Base-by-base conservation (phyloP, 345 rosid species). In the Limnanthes douglasii region DNA sequence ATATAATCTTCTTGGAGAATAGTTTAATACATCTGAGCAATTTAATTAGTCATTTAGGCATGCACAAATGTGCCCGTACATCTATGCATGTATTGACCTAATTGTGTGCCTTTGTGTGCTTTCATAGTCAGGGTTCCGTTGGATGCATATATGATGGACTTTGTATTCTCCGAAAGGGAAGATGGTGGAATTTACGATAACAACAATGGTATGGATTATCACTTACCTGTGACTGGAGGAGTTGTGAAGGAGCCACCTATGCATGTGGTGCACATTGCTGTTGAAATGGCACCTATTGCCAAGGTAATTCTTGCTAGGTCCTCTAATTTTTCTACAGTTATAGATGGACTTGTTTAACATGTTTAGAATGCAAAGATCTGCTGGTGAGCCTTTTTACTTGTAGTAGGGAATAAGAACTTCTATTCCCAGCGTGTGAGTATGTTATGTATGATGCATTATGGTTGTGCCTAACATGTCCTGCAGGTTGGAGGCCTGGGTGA, bases 401-500 rank as follows among this genome's bases (percentile, higher is more conserved):
- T n/a, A n/a, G n/a, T n/a, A n/a, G n/a, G n/a, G n/a, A n/a, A n/a
- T n/a, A n/a, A n/a, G n/a, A n/a, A n/a, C n/a, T n/a, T n/a, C n/a
- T n/a, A n/a, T n/a, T n/a, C n/a, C n/a, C n/a, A n/a, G n/a, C n/a
- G n/a, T n/a, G n/a, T n/a, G n/a, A n/a, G n/a, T n/a, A n/a, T n/a
- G n/a, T n/a, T n/a, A n/a, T n/a, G n/a, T n/a, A n/a, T n/a, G n/a
- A n/a, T n/a, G n/a, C n/a, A n/a, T n/a, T 38, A 15, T 12, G 8
- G 40, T 22, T 32, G 22, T 39, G 30, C 33, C 41, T 24, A 21
- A 50, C 30, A 31, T 44, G 27, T 50, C 14, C 22, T 65, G 64
- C 72, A 82, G 97, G 93, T 88, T 53, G 97, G 97, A 54, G 97
- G 97, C 34, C 66, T 88, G 30, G 97, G 95, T 39, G 95, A 88